These are phyloP conservation scores for Aphanomyces astaci DNA, from an alignment of 352 stramenopile species.

Conservation along the genomic window DNA sequence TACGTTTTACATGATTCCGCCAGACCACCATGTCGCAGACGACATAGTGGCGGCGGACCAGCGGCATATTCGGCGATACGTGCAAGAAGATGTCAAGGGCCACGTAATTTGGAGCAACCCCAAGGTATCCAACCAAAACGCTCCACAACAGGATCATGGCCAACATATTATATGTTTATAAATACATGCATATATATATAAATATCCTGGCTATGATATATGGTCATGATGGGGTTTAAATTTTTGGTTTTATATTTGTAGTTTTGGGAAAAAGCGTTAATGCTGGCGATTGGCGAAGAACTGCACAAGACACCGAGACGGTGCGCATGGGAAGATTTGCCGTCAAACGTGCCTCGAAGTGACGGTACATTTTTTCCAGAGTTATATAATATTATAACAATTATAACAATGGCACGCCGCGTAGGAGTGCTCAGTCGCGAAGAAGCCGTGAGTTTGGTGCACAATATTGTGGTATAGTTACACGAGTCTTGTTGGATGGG, in stretches of 20 bases:
- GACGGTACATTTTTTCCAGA: neutral
- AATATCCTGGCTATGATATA: too few relatives aligned
- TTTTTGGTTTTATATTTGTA: conserved; percentile 19
- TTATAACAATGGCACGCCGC: too few relatives aligned
- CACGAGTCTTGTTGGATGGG: too few relatives aligned
- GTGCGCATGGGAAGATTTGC: conserved; percentile 72
- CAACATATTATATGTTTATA: neutral
- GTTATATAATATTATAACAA: neutral
- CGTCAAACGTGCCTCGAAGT: conserved; percentile 26
- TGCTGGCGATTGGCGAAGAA: conserved; percentile 75
- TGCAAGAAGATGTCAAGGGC: conserved; percentile 79
- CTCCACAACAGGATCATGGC: neutral
- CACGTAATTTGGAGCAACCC: conserved; percentile 80
- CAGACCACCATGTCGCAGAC: neutral
- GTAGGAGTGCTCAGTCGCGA: conserved; percentile 52
- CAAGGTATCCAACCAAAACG: too few relatives aligned
- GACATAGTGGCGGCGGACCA: neutral
- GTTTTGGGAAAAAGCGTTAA: conserved; percentile 81
- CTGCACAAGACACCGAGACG: conserved; percentile 67
- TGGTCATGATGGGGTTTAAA: neutral
- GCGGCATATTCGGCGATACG: conserved; percentile 49
- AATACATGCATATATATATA: too few relatives aligned
- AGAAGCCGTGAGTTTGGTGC: conserved; percentile 71
- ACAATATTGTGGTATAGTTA: conserved; percentile 62
- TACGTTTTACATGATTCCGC: conserved; percentile 51